Conservation (phyloP, 2,329 filamentous ascomycete genomes). For the Claviceps africana region DNA sequence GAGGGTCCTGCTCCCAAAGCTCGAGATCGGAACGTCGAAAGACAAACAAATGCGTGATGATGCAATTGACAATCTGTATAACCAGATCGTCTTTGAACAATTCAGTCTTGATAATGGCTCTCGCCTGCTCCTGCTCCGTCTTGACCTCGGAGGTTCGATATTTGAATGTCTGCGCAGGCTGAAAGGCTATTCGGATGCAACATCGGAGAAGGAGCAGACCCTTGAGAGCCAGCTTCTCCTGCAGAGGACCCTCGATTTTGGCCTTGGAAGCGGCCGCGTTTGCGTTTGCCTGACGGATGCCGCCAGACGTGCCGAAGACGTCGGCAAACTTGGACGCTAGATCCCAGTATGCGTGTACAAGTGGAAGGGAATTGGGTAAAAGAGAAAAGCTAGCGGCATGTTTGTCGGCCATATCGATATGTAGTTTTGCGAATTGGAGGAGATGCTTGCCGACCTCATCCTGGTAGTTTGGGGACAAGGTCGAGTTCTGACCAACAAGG, state of each 20-base stretch:
- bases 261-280: constrained; percentile 27
- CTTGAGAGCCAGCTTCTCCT: constrained; percentile 70
- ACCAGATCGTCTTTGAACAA: constrained; percentile 68
- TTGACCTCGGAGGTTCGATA: constrained; percentile 64
- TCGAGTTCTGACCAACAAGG: constrained; percentile 44
- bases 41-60: constrained; percentile 79
- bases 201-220: constrained; percentile 70
- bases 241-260: constrained; percentile 46
- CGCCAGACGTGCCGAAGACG: constrained; percentile 49
- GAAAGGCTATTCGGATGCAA: constrained; percentile 75
- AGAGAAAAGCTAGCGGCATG: constrained; percentile 75
- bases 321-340: constrained; percentile 65
- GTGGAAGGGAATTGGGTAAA: constrained; percentile 62
- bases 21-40: constrained; percentile 75
- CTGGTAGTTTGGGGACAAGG: constrained; percentile 37
- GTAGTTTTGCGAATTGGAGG: constrained; percentile 80
- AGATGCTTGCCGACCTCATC: constrained; percentile 70
- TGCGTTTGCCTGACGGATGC: constrained; percentile 32
- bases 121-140: constrained; percentile 58
- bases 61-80: constrained; percentile 64
- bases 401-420: constrained; percentile 66
- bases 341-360: constrained; percentile 76
- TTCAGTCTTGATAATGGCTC: constrained; percentile 53
- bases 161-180: constrained; percentile 67
- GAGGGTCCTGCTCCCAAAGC: constrained; percentile 86